Conservation (phyloP, 352 stramenopile species). For the Globisporangium takayamanum region DNA sequence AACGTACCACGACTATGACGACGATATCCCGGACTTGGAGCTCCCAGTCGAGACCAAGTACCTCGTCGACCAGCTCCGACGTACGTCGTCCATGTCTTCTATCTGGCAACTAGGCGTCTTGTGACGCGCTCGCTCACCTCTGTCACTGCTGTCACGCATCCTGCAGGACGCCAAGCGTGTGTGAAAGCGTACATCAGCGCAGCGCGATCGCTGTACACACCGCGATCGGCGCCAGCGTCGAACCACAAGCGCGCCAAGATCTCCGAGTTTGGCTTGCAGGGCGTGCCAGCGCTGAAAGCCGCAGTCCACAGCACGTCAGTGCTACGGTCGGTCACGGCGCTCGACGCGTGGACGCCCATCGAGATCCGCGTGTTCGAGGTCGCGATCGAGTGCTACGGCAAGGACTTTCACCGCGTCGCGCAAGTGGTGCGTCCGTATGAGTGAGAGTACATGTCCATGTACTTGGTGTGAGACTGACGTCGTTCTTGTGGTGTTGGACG, state of each 20-base stretch:
- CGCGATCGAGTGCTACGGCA: slow-evolving; percentile 80
- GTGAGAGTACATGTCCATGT: neutral
- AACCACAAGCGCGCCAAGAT: slow-evolving; percentile 48
- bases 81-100: slow-evolving; percentile 23
- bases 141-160: neutral
- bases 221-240: slow-evolving; percentile 21
- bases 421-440: slow-evolving; percentile 37
- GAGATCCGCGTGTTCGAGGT: slow-evolving; percentile 83
- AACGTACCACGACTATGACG: slow-evolving; percentile 30
- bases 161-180: slow-evolving; percentile 49
- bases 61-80: slow-evolving; percentile 50
- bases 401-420: slow-evolving; percentile 71
- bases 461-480: neutral
- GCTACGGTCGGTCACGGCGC: slow-evolving; percentile 25
- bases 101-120: neutral
- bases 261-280: slow-evolving; percentile 49
- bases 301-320: slow-evolving; percentile 39
- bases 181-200: slow-evolving; percentile 65
- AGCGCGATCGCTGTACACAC: slow-evolving; percentile 43
- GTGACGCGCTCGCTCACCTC: neutral
- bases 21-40: slow-evolving; percentile 46
- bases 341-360: slow-evolving; percentile 66
- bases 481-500: neutral
- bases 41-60: slow-evolving; percentile 55
- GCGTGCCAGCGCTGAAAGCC: slow-evolving; percentile 37